phyloP scores from a whole-genome alignment of 305 asterid species.

The Caryopteris hybrid region DNA sequence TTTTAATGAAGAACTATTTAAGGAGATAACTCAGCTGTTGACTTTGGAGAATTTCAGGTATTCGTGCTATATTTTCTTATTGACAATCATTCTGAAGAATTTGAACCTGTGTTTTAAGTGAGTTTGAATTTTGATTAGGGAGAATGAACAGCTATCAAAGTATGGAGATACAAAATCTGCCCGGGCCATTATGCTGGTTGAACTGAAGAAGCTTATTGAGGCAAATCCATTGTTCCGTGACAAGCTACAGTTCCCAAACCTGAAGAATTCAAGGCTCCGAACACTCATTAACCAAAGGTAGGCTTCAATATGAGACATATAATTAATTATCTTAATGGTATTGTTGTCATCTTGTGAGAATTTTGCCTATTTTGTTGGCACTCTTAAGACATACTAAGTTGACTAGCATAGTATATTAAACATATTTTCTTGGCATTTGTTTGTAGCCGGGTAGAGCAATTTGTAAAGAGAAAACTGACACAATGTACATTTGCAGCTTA shows the following conservation, averaged over 20 bases:
- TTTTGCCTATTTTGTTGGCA: not conserved
- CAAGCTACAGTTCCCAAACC: constrained; percentile 80
- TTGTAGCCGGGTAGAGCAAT: not conserved
- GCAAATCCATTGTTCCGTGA: constrained; percentile 91
- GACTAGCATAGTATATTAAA: not conserved
- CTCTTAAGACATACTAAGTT: not conserved
- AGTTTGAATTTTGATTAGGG: constrained; percentile 38
- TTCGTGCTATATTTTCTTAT: constrained; percentile 1
- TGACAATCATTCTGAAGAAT: not conserved
- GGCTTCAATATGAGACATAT: constrained; percentile 9
- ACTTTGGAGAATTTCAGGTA: constrained; percentile 94
- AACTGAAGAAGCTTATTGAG: constrained; percentile 89
- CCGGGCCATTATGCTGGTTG: constrained; percentile 81
- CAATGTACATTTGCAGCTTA: constrained; percentile 72
- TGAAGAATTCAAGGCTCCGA: constrained; percentile 75
- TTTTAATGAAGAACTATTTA: constrained; percentile 84
- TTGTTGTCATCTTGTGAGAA: not conserved
- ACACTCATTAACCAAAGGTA: constrained; percentile 92
- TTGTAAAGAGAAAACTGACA: constrained; percentile 25
- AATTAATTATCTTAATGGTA: not conserved
- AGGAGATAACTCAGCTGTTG: constrained; percentile 91
- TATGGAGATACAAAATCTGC: constrained; percentile 93
- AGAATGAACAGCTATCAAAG: constrained; percentile 85
- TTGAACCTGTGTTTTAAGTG: not conserved
- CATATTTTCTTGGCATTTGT: not conserved